Evolutionary conservation across 2,329 filamentous ascomycete species (phyloP), one percentile per base, ranked within the genome.

Genomic region (Mariannaea elegans): DNA sequence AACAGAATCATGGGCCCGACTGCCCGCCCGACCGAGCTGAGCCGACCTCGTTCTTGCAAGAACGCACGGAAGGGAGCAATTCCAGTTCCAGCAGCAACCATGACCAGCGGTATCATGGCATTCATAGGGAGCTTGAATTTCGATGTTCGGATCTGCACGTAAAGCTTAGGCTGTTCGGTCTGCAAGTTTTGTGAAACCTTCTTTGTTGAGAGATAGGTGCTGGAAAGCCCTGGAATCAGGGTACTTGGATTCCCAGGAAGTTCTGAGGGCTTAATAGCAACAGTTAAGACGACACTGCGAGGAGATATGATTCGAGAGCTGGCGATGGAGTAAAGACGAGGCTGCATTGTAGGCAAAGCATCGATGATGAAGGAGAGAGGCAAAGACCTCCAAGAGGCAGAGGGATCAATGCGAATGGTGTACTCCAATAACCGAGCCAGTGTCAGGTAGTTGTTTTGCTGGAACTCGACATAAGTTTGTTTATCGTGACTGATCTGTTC

Each of bases 51-150:
- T n/a, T 62, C 59, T 23, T 62, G 59, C 13, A 56, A 12, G 13
- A 62, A 62, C 8, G 54, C 59, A 2, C 55, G 38, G 10, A 62
- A 46, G 2, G 55, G 59, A 1, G 55, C 59, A 24, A 62, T 56
- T 6, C 55, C 59, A 4, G 59, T 59, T 23, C 59, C 59, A 13
- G 59, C 54, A 10, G 49, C 59, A 3, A 62, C 59, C 59, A 62
- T 59, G 21, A 62, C 41, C 4, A 62, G 14, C 4, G 59, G 55
- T 23, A 32, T 47, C 2, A 12, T 7, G 6, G 21, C 14, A 9
- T 46, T 55, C 19, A 51, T 24, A 1, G 55, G 59, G 3, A 59
- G 59, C n/a, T 59, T 62, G 27, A 59, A 59, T 12, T 23, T 47
- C 12, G 59, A 62, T 10, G 29, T 16, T 8, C 45, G 31, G 14